Evolutionary conservation across 2,329 filamentous ascomycete species (phyloP).

Genomic region (Alternaria gaisen): DNA sequence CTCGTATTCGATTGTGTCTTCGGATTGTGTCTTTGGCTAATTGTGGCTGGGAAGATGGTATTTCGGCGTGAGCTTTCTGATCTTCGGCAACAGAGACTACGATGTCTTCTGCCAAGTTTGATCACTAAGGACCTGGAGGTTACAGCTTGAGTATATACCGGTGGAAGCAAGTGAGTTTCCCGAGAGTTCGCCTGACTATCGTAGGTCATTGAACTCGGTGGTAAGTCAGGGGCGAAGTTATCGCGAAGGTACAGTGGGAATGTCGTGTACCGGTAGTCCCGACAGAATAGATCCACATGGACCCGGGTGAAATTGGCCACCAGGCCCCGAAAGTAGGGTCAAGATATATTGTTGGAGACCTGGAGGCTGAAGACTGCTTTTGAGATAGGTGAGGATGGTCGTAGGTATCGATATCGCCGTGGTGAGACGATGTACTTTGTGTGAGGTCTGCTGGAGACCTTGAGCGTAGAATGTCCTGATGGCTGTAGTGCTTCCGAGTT

Average conservation of each 20-base stretch:
- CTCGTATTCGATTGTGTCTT: conserved; percentile 3
- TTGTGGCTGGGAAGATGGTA: not conserved
- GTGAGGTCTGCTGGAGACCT: no score
- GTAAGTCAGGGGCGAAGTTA: not conserved
- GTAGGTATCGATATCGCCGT: no score
- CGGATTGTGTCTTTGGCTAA: not conserved
- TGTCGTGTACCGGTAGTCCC: not conserved
- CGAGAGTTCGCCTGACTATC: not conserved
- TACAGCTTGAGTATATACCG: no score
- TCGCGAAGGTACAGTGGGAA: conserved; percentile 8
- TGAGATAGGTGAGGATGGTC: no score
- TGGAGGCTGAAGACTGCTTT: not conserved
- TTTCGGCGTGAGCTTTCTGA: not conserved
- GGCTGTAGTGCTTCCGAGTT: no score
- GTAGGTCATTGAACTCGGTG: conserved; percentile 7
- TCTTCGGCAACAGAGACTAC: not conserved
- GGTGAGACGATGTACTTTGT: no score
- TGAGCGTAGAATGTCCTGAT: no score
- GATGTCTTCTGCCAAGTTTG: no score
- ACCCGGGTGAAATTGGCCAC: not conserved
- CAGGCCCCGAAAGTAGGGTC: no score
- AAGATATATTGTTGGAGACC: not conserved
- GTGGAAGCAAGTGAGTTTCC: no score
- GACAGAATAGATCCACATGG: not conserved
- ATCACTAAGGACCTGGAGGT: no score